Evolutionary conservation across 1,284 basidiomycete species (phyloP).

Genomic region (Peniophora sp.): DNA sequence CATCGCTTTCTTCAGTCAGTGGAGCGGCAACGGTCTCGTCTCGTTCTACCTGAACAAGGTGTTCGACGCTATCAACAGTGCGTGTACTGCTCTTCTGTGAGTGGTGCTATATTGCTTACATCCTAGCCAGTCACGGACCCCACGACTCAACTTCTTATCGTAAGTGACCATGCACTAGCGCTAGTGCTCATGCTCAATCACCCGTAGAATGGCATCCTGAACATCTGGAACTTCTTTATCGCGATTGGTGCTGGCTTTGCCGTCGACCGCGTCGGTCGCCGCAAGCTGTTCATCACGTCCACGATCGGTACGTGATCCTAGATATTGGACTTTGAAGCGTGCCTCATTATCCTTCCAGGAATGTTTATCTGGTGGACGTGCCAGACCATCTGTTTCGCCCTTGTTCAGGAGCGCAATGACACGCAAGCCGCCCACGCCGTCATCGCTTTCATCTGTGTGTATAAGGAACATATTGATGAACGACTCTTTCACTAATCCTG

Average conservation of each 20-base stretch:
- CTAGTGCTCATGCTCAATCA: background rate
- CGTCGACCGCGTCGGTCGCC: conserved; percentile 43
- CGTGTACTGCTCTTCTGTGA: conserved; percentile 4
- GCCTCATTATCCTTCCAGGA: conserved; percentile 13
- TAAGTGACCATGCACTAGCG: conserved; percentile 5
- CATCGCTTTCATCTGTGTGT: conserved; percentile 42
- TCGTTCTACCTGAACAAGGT: conserved; percentile 40
- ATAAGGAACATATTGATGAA: background rate
- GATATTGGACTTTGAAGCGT: background rate
- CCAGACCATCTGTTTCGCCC: conserved; percentile 33
- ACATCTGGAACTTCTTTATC: conserved; percentile 46
- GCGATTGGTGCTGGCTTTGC: conserved; percentile 39
- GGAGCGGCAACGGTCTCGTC: conserved; percentile 59
- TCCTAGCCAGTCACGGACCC: conserved; percentile 33
- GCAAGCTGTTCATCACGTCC: conserved; percentile 47
- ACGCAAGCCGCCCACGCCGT: conserved; percentile 31
- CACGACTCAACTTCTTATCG: conserved; percentile 39
- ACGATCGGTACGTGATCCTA: conserved; percentile 22
- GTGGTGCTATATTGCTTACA: background rate
- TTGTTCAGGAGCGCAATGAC: conserved; percentile 26
- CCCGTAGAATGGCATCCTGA: conserved; percentile 39
- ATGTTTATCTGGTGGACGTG: conserved; percentile 34
- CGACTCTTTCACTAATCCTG: background rate
- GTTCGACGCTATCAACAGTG: conserved; percentile 38
- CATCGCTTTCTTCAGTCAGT: conserved; percentile 57